Evolutionary conservation across 228 moss, liverwort and hornwort species (phyloP).

Genomic region (Sphagnum magellanicum): DNA sequence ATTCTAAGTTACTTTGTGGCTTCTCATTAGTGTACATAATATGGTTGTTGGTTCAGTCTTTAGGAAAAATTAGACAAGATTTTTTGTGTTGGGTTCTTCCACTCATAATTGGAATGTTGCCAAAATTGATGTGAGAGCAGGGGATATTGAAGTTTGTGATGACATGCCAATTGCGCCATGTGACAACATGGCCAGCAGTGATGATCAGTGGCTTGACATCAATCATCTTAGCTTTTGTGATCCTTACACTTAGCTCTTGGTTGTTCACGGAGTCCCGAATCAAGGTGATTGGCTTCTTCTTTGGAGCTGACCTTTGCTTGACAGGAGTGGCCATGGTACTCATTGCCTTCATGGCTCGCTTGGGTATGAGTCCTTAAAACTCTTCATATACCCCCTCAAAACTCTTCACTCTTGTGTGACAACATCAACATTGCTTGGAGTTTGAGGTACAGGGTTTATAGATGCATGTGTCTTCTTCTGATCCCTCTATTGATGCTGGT

Average conservation of each 20-base stretch:
- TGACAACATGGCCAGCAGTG: slow-evolving; percentile 74
- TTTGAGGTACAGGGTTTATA: too few species aligned
- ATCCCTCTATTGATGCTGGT: too few species aligned
- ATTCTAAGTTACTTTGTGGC: too few species aligned
- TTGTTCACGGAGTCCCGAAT: slow-evolving; percentile 15
- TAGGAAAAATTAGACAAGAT: too few species aligned
- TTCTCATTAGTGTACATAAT: too few species aligned
- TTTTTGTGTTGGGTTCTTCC: too few species aligned
- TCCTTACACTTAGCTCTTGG: slow-evolving; percentile 34
- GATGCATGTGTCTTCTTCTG: too few species aligned
- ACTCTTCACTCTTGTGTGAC: too few species aligned
- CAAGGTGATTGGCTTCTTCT: slow-evolving; percentile 38
- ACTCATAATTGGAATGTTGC: too few species aligned
- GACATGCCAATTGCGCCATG: slow-evolving; percentile 44
- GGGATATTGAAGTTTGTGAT: slow-evolving; percentile 61
- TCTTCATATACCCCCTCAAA: too few species aligned
- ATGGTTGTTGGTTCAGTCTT: too few species aligned
- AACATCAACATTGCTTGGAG: too few species aligned
- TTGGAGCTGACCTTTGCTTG: slow-evolving; percentile 46
- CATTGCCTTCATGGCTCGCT: slow-evolving; percentile 58
- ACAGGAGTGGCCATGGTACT: slow-evolving; percentile 41
- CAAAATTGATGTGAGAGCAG: slow-evolving; percentile 1
- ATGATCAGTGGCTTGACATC: slow-evolving; percentile 56
- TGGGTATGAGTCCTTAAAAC: slow-evolving; percentile 13
- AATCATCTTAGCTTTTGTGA: slow-evolving; percentile 38